A percentile compares a stretch with the other conserved stretches of the same genome.
Conservation (phyloP, 768 basidiomycete species). For the Boletus vinaceobasis region DNA sequence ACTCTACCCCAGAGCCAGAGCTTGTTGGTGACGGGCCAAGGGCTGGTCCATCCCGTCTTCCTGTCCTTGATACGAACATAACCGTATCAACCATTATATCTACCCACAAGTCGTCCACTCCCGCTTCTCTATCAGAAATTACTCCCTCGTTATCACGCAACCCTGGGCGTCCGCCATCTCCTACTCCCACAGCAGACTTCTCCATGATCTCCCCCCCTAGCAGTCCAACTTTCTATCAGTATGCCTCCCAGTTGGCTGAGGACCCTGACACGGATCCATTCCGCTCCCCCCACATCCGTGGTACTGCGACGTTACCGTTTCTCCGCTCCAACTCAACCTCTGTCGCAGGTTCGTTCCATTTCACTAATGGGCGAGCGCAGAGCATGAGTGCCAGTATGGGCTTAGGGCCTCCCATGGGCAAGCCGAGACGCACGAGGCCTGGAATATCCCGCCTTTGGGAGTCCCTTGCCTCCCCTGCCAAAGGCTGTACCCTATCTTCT, state of each 20-base stretch:
- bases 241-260: conserved; percentile 26
- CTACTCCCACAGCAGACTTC: conserved; percentile 43
- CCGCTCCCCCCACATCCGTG: conserved; percentile 22
- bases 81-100: neutral
- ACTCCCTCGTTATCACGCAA: conserved; percentile 21
- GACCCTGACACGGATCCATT: conserved; percentile 18
- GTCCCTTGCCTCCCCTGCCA: conserved; percentile 31
- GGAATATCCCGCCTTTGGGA: conserved; percentile 35
- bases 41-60: conserved; percentile 29
- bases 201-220: conserved; percentile 45
- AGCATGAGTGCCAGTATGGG: conserved; percentile 24
- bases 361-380: conserved; percentile 22
- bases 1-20: conserved; percentile 30
- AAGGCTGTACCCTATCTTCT: conserved; percentile 10
- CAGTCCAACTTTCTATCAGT: conserved; percentile 32
- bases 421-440: conserved; percentile 27
- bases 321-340: conserved; percentile 28
- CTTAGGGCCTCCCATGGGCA: conserved; percentile 19
- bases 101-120: conserved; percentile 21
- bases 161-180: conserved; percentile 40
- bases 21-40: conserved; percentile 11
- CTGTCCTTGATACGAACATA: conserved; percentile 20
- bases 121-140: conserved; percentile 24
- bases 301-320: conserved; percentile 29
- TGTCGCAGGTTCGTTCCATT: conserved; percentile 20